Evolutionary conservation across 164 flowering plant species (phyloP).

Genomic region (Vitis cinerea): DNA sequence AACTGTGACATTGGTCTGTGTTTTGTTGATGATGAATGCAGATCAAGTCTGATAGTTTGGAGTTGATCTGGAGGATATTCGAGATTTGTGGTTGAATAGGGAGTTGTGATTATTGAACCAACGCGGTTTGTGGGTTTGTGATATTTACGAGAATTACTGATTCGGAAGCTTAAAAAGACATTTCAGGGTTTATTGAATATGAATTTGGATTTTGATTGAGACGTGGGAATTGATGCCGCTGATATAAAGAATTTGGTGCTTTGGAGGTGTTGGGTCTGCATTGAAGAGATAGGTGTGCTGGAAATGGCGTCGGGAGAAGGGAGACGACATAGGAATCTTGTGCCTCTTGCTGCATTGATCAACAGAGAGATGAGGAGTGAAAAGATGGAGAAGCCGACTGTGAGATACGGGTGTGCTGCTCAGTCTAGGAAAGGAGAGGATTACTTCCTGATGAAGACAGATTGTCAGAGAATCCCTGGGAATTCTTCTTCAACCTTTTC

Average conservation of each 20-base stretch:
- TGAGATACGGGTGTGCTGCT: slow-evolving; percentile 63
- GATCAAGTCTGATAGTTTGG: slow-evolving; percentile 8
- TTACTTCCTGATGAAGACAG: slow-evolving; percentile 57
- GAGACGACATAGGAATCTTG: slow-evolving; percentile 42
- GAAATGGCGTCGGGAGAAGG: slow-evolving; percentile 56
- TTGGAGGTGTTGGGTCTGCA: slow-evolving; percentile 1
- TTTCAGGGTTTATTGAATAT: neutral
- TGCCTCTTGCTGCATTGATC: slow-evolving; percentile 72
- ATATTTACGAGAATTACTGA: neutral
- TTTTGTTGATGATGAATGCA: slow-evolving; percentile 4
- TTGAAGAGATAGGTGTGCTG: slow-evolving; percentile 2
- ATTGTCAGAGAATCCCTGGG: slow-evolving; percentile 62
- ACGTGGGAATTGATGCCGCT: neutral
- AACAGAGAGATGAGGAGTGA: slow-evolving; percentile 62
- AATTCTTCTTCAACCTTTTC: slow-evolving; percentile 63
- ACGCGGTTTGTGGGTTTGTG: neutral
- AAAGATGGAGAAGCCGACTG: slow-evolving; percentile 68
- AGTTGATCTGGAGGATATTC: neutral
- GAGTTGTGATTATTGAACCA: neutral
- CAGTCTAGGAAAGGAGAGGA: slow-evolving; percentile 74
- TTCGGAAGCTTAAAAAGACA: neutral
- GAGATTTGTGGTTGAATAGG: slow-evolving; percentile 1
- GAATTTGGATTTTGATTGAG: neutral
- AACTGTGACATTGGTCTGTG: neutral
- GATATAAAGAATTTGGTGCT: slow-evolving; percentile 3